Percentiles rank a stretch among this genome's conserved stretches.
These are phyloP conservation scores for Cladophialophora bantiana DNA, from an alignment of 2,329 filamentous ascomycete genomes.

Conservation along the genomic window DNA sequence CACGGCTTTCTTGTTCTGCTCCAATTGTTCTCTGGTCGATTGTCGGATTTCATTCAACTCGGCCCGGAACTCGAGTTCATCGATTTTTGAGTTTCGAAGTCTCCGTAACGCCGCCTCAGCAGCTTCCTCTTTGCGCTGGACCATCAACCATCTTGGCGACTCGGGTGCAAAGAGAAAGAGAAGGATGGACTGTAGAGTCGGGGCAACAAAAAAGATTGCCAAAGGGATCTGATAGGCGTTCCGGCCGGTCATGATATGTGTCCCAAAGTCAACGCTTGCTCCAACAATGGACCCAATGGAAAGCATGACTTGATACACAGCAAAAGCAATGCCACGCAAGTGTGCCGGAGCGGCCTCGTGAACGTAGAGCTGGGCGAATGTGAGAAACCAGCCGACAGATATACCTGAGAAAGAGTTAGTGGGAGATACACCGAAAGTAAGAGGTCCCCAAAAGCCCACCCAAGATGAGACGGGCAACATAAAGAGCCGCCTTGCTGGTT, in stretches of 20 bases:
- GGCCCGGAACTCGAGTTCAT: slow-evolving; percentile 33
- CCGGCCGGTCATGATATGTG: slow-evolving; percentile 24
- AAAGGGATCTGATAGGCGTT: slow-evolving; percentile 36
- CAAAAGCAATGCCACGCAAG: slow-evolving; percentile 57
- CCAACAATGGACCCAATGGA: slow-evolving; percentile 35
- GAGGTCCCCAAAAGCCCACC: slow-evolving; percentile 35
- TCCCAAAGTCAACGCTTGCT: slow-evolving; percentile 34
- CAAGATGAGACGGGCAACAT: slow-evolving; percentile 56
- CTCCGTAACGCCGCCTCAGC: slow-evolving; percentile 29
- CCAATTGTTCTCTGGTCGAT: slow-evolving; percentile 29
- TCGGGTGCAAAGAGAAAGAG: slow-evolving; percentile 37
- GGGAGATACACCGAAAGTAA: not conserved
- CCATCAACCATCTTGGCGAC: slow-evolving; percentile 37
- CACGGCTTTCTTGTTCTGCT: slow-evolving; percentile 33
- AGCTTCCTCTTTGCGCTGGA: slow-evolving; percentile 31
- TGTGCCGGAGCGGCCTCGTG: slow-evolving; percentile 58
- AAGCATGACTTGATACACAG: slow-evolving; percentile 46
- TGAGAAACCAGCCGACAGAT: slow-evolving; percentile 55
- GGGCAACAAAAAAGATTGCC: slow-evolving; percentile 36
- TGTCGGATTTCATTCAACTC: slow-evolving; percentile 39
- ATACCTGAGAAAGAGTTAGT: slow-evolving; percentile 35
- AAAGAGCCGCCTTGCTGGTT: slow-evolving; percentile 51
- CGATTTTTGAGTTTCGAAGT: slow-evolving; percentile 33
- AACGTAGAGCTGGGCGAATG: slow-evolving; percentile 58
- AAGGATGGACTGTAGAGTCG: slow-evolving; percentile 30